phyloP scores from a whole-genome alignment of 371 early-diverging fungal genomes.

The Mucor velutinosus region DNA sequence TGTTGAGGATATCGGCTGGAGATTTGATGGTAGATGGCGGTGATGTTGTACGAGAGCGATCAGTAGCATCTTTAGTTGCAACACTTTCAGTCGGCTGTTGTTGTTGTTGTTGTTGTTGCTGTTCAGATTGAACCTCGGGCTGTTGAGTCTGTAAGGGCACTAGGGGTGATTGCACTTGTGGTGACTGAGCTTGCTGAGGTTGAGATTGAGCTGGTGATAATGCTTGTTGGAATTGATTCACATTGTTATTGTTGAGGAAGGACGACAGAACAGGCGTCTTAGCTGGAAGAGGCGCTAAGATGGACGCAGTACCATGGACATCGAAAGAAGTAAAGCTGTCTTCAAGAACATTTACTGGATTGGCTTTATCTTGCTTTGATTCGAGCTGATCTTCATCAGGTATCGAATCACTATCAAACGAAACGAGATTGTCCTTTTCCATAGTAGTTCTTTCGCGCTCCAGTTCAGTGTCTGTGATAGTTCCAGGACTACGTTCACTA shows the following conservation, averaged over 20 bases:
- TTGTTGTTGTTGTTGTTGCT: not conserved
- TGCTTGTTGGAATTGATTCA: not conserved
- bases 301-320: not conserved
- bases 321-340: not conserved
- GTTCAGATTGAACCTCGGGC: not conserved
- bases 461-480: not conserved
- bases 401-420: not conserved
- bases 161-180: not conserved
- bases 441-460: not conserved
- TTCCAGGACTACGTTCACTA: constrained; percentile 1
- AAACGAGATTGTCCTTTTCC: not conserved
- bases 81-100: not conserved
- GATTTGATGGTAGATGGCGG: no score
- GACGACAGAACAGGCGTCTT: not conserved
- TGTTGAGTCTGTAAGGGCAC: not conserved
- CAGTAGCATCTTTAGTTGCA: not conserved
- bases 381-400: not conserved
- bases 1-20: not conserved
- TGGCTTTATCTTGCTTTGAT: not conserved
- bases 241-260: not conserved
- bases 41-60: no score
- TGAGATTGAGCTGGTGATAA: not conserved
- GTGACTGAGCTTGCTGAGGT: not conserved
- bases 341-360: not conserved
- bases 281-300: not conserved